Base-by-base conservation (phyloP, 164 flowering plant genomes). In the Magnolia kwangsiensis region DNA sequence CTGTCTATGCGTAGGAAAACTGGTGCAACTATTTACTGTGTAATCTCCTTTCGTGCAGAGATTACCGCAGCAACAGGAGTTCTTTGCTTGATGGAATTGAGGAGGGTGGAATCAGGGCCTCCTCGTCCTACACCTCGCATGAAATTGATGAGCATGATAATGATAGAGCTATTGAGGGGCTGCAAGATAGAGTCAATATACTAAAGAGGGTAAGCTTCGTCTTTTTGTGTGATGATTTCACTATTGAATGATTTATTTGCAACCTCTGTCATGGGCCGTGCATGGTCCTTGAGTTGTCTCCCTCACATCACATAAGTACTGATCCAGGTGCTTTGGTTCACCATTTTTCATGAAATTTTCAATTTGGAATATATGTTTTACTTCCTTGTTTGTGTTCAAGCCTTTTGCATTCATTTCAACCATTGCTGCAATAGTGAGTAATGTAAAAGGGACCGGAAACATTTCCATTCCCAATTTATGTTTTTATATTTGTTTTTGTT, bases 1-100 rank as follows among this genome's bases (percentile, higher is more conserved):
- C 45, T 37, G 6, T 37, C 1, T 37, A 37, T 37, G 45, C 45
- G 3, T 8, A 2, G 61, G 16, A 55, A 10, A 55, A 55, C 16
- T 55, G 11, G 14, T 55, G 11, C 16, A 55, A 55, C 0, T 55
- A 55, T 14, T 55, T 14, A 37, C 45, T 37, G 45, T 37, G 59
- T 9, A 9, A 55, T 55, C 11, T 55, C 61, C 61, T 55, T 55
- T 16, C 4, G 2, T 55, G 61, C 85, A 94, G 98, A 87, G 97
- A 94, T 16, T 20, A 72, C 72, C 91, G 91, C 11, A 77, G 81
- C 75, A 84, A 78, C 65, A 89, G 91, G 82, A 55, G 79, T 81
- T 89, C 96, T 21, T 87, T 92, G 51, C 91, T 92, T 89, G 97
- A 92, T 88, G 98, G 93, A 63, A 92, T 95, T 79, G 98, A 95